Evolutionary conservation across 78 protist species (phyloP).

Genomic region (Dictyostelium intermedium): DNA sequence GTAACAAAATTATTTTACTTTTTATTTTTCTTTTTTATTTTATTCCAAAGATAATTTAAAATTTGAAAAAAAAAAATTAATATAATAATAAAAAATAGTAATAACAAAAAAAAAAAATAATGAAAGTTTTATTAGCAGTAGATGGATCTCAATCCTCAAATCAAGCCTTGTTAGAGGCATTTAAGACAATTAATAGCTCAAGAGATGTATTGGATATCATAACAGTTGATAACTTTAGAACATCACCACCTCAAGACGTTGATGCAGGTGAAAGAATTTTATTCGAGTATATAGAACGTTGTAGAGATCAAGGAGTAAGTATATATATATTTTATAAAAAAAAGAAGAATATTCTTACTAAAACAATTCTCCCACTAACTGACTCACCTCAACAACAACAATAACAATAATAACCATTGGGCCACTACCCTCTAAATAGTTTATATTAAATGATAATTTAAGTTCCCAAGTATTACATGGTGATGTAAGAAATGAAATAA

Average conservation of each 20-base stretch:
- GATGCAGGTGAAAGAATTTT: conserved; percentile 9
- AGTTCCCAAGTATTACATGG: conserved; percentile 17
- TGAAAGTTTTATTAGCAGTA: conserved; percentile 34
- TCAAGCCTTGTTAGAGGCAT: neutral
- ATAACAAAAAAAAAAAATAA: neutral
- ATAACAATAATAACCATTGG: no score
- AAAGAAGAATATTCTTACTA: no score
- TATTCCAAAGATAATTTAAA: no score
- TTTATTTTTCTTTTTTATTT: no score
- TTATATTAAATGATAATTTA: neutral
- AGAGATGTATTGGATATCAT: conserved; percentile 22
- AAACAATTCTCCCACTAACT: no score
- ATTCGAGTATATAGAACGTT: neutral
- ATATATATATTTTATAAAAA: neutral
- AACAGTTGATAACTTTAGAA: neutral
- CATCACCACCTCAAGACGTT: neutral
- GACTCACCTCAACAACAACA: neutral
- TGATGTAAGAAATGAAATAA: conserved; percentile 42
- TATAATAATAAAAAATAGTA: neutral
- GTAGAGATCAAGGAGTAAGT: conserved; percentile 14
- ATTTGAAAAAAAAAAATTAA: neutral
- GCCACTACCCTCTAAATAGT: neutral
- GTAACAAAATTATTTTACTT: no score
- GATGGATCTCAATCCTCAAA: conserved; percentile 33
- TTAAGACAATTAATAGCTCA: neutral